Evolutionary conservation across 1,284 basidiomycete genomes (phyloP).

Genomic region (Agroathelia rolfsii): DNA sequence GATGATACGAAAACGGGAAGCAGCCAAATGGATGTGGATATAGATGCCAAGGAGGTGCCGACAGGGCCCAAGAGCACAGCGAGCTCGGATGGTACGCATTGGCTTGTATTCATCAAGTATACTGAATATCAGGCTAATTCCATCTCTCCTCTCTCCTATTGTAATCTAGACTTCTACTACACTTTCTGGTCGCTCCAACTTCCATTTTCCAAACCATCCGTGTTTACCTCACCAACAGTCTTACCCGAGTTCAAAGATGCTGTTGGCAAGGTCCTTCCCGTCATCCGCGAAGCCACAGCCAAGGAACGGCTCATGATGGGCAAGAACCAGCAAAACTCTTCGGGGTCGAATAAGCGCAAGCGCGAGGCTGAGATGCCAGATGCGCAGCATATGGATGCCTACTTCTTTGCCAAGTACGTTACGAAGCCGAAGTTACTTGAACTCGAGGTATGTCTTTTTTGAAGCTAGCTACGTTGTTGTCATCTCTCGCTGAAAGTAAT

Average conservation of each 20-base stretch:
- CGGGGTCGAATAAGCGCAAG: slow-evolving; percentile 48
- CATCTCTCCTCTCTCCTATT: slow-evolving; percentile 4
- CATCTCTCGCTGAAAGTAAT: too few species aligned
- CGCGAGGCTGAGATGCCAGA: slow-evolving; percentile 45
- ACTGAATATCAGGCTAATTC: too few species aligned
- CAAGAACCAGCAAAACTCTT: slow-evolving; percentile 35
- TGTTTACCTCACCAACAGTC: slow-evolving; percentile 44
- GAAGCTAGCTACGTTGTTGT: slow-evolving; percentile 1
- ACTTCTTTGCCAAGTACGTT: slow-evolving; percentile 88
- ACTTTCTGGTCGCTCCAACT: slow-evolving; percentile 81
- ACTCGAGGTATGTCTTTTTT: slow-evolving; percentile 53
- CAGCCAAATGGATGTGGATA: slow-evolving; percentile 19
- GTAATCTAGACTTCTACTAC: slow-evolving; percentile 59
- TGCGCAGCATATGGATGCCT: slow-evolving; percentile 45
- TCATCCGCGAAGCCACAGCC: slow-evolving; percentile 74
- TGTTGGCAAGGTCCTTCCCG: slow-evolving; percentile 61
- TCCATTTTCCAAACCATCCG: slow-evolving; percentile 61
- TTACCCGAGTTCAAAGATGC: slow-evolving; percentile 58
- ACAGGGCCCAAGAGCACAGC: slow-evolving; percentile 24
- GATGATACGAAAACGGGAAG: slow-evolving; percentile 19
- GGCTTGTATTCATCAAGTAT: too few species aligned
- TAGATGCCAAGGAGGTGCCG: slow-evolving; percentile 23
- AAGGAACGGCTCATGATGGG: slow-evolving; percentile 80
- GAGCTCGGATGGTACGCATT: slow-evolving; percentile 51
- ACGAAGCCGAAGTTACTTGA: slow-evolving; percentile 80